phyloP scores from a whole-genome alignment of 1,284 basidiomycete species.

The Lentinula novae-zelandiae region DNA sequence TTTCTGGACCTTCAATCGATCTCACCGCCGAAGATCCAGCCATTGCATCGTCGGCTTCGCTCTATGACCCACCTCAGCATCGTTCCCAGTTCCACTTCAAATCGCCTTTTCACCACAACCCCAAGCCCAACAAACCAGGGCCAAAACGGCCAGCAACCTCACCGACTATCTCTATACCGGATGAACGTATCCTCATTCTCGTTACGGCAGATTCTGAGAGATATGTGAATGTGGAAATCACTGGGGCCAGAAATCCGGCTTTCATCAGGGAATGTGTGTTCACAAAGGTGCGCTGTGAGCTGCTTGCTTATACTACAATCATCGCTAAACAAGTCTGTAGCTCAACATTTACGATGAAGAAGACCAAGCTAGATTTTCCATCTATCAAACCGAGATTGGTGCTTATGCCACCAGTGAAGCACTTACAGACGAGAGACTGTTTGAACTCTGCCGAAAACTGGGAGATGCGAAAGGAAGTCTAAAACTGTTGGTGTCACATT shows the following conservation, averaged over 20 bases:
- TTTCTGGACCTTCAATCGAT: conserved; percentile 41
- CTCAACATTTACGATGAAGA: conserved; percentile 79
- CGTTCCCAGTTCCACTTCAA: conserved; percentile 20
- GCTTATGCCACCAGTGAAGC: conserved; percentile 70
- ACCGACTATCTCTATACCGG: conserved; percentile 38
- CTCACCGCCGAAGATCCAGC: conserved; percentile 34
- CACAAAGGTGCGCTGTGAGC: conserved; percentile 57
- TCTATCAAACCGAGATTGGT: conserved; percentile 84
- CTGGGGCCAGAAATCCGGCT: conserved; percentile 61
- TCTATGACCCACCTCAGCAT: conserved; percentile 23
- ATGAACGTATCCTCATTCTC: conserved; percentile 58
- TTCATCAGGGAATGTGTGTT: conserved; percentile 85
- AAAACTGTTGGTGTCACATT: conserved; percentile 76
- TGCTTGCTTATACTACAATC: neutral
- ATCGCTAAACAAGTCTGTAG: conserved; percentile 34
- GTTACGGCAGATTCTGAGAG: conserved; percentile 84
- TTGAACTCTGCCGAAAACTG: conserved; percentile 65
- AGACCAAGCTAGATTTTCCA: conserved; percentile 71
- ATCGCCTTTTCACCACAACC: neutral
- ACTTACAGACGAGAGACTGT: conserved; percentile 63
- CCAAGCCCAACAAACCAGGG: conserved; percentile 15
- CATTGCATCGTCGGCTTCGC: conserved; percentile 23
- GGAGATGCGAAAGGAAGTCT: conserved; percentile 76
- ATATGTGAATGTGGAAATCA: conserved; percentile 77
- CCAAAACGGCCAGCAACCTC: conserved; percentile 31